These are phyloP conservation scores for Trematosphaeria pertusa DNA, from an alignment of 2,329 filamentous ascomycete species.

Conservation along the genomic window DNA sequence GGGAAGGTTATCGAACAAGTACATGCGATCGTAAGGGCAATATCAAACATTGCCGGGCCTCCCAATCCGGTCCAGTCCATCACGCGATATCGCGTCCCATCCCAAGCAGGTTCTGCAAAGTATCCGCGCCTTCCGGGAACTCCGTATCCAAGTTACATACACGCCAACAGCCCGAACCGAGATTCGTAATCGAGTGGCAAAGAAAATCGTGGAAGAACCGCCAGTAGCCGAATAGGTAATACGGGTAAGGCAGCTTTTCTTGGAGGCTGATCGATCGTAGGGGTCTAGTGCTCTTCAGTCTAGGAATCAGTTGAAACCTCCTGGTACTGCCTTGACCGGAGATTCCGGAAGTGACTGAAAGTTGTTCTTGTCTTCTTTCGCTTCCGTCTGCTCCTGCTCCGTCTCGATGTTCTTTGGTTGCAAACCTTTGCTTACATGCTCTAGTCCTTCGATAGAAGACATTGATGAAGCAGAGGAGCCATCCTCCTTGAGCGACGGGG, in stretches of 20 bases:
- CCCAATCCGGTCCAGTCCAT: not conserved
- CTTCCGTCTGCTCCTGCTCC: slow-evolving; percentile 22
- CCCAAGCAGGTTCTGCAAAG: not conserved
- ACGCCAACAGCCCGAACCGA: slow-evolving; percentile 2
- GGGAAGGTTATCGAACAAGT: slow-evolving; percentile 1
- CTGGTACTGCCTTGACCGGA: slow-evolving; percentile 39
- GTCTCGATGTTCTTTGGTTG: slow-evolving; percentile 32
- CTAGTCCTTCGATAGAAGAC: slow-evolving; percentile 42
- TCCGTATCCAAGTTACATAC: no score
- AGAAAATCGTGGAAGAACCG: not conserved
- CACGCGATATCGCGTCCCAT: not conserved
- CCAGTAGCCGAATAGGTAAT: not conserved
- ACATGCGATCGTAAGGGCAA: not conserved
- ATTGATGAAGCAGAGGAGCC: slow-evolving; percentile 43
- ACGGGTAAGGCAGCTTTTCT: no score
- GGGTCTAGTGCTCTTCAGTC: no score
- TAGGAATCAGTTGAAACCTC: slow-evolving; percentile 34
- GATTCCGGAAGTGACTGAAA: slow-evolving; percentile 52
- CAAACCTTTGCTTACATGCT: slow-evolving; percentile 33
- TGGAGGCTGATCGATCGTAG: no score
- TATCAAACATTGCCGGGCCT: not conserved
- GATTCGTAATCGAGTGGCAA: slow-evolving; percentile 14
- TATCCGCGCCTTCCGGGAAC: slow-evolving; percentile 1
- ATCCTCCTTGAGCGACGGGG: slow-evolving; percentile 42
- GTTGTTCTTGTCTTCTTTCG: slow-evolving; percentile 44